These are phyloP conservation scores for Forsythia suspensa DNA, from an alignment of 257 asterid genomes.

Conservation along the genomic window DNA sequence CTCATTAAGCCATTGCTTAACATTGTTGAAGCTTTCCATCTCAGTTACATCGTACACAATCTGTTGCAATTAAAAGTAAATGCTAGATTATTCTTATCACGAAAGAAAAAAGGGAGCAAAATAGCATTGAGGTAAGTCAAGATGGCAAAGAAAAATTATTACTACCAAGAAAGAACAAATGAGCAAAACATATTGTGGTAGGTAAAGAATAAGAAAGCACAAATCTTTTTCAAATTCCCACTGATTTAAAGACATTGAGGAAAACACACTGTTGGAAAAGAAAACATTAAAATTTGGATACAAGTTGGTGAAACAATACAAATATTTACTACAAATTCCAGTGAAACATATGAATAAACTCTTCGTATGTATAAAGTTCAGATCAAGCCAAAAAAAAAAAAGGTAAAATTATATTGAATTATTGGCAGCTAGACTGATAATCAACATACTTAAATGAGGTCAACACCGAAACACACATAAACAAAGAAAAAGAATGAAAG, in stretches of 20 bases:
- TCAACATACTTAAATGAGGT: not conserved
- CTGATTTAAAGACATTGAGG: not conserved
- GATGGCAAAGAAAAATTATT: not conserved
- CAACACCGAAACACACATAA: not conserved
- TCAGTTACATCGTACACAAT: constrained; percentile 95
- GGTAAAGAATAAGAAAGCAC: not conserved
- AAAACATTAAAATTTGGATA: not conserved
- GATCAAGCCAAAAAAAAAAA: not conserved
- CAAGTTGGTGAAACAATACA: not conserved
- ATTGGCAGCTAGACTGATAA: not conserved
- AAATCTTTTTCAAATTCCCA: not conserved
- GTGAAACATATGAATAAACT: not conserved
- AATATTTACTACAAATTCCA: not conserved
- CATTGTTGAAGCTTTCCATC: constrained; percentile 98
- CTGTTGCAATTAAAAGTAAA: constrained; percentile 37
- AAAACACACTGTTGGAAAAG: not conserved
- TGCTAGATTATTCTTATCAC: constrained; percentile 15
- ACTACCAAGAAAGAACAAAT: not conserved
- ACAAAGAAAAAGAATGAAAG: not conserved
- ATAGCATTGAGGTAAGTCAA: not conserved
- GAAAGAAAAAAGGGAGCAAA: not conserved
- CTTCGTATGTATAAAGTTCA: not conserved
- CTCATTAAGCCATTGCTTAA: constrained; percentile 96
- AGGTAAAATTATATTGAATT: not conserved
- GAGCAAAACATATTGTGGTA: constrained; percentile 3